Evolutionary conservation across 2,329 filamentous ascomycete genomes (phyloP), one percentile per base, ranked within the genome.

Genomic region (Hypoxylon sp.): DNA sequence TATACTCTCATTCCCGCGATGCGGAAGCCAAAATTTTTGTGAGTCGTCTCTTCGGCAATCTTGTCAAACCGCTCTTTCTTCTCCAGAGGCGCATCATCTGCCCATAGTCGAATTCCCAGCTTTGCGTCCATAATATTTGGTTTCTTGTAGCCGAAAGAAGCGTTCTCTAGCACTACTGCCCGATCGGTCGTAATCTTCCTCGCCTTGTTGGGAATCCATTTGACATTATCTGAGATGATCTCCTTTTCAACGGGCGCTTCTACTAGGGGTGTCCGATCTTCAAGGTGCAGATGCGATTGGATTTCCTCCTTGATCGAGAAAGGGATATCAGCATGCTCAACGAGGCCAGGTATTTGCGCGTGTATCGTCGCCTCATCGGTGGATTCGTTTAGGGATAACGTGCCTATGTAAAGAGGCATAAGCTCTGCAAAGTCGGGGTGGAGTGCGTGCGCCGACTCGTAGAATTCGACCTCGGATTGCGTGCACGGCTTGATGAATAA

Each of bases 401-500:
- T 91, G 64, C 96, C 96, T 80, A 97, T 88, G 80, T 90, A 98
- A 4, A 88, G 85, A 47, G 96, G 95, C 84, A 98, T 95, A 73
- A 95, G 87, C 23, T 90, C 87, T 53, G 89, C 87, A 74, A 98
- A 93, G 1, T 90, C 88, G 29, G 89, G 87, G 75, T 97, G 91
- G 21, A 85, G 80, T 32, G 86, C 79, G 54, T 79, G 78, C 27
- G 89, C 90, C 39, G 88, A 87, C 77, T 97, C 88, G 83, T 99
- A 99, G 79, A 99, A 99, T 46, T 89, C 85, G 73, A 98, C 88
- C 81, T 99, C 96, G 69, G 89, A 85, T 68, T 88, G 81, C 0
- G 92, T 97, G 79, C 95, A 98, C 16, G 96, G 96, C 80, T 99
- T 99, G 76, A 97, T 93, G 77, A 99, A 92, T 32, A 98, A 84